A percentile compares a stretch with the other conserved stretches of the same genome.
Conservation (phyloP, 2,329 filamentous ascomycete species). For the Aspergillus hiratsukae region DNA sequence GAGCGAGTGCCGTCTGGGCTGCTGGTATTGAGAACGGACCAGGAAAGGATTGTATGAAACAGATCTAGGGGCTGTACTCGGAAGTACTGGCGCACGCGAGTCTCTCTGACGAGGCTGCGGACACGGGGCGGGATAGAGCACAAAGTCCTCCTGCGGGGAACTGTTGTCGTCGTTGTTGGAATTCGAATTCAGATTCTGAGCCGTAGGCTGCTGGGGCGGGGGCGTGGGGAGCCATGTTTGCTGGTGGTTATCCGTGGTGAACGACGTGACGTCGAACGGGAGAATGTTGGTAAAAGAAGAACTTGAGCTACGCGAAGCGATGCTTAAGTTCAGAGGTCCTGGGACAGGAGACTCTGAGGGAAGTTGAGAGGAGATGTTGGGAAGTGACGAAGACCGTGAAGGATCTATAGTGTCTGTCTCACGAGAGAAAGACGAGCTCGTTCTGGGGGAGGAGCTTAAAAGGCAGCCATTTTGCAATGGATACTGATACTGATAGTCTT, state of each 20-base stretch:
- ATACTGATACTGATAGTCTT: constrained; percentile 17
- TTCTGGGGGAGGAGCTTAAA: constrained; percentile 32
- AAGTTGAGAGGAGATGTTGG: constrained; percentile 24
- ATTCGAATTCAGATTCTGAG: constrained; percentile 30
- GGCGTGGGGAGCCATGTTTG: constrained; percentile 46
- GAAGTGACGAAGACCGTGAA: constrained; percentile 24
- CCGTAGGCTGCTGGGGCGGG: constrained; percentile 40
- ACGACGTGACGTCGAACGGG: constrained; percentile 43
- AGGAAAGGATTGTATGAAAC: constrained; percentile 29
- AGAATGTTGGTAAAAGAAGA: constrained; percentile 32
- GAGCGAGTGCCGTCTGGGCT: constrained; percentile 33
- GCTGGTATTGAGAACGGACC: constrained; percentile 30
- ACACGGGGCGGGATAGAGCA: constrained; percentile 37
- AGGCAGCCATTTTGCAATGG: constrained; percentile 36
- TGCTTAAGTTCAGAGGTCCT: constrained; percentile 45
- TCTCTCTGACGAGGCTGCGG: constrained; percentile 30
- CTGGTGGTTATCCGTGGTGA: constrained; percentile 47
- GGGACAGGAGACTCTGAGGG: constrained; percentile 40
- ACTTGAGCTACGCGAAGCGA: constrained; percentile 42
- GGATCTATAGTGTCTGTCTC: constrained; percentile 42
- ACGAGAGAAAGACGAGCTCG: constrained; percentile 32
- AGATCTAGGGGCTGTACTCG: constrained; percentile 36
- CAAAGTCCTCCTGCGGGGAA: constrained; percentile 40
- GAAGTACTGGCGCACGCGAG: constrained; percentile 32
- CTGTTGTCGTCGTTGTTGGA: constrained; percentile 27